Evolutionary conservation across 805 yeast species (phyloP).

Genomic region (Lipomyces chichibuensis): DNA sequence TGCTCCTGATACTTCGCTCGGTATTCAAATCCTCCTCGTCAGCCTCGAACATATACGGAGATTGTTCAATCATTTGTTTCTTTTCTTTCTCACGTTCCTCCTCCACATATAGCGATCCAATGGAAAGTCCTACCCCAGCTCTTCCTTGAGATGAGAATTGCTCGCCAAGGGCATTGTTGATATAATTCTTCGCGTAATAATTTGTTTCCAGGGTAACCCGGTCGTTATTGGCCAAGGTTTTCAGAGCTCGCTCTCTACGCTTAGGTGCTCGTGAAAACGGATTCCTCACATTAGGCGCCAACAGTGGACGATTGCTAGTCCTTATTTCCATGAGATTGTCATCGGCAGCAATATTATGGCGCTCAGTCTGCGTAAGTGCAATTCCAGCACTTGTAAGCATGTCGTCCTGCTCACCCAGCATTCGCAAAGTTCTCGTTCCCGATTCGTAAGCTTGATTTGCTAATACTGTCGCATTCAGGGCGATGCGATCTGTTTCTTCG

Average conservation of each 20-base stretch:
- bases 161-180: background rate
- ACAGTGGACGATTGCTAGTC: conserved; percentile 8
- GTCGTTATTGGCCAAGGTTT: background rate
- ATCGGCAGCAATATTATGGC: background rate
- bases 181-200: background rate
- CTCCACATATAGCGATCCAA: background rate
- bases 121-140: background rate
- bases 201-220: background rate
- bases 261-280: conserved; percentile 1
- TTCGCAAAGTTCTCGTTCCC: conserved; percentile 6
- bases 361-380: conserved; percentile 2
- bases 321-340: background rate
- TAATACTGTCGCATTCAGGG: background rate
- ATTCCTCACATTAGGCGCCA: conserved; percentile 9
- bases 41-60: conserved; percentile 77
- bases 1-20: conserved; percentile 83
- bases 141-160: background rate
- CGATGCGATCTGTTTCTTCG: conserved; percentile 1
- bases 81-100: conserved; percentile 42
- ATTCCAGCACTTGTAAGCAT: background rate
- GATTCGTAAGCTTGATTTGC: conserved; percentile 11
- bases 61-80: conserved; percentile 57
- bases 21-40: conserved; percentile 92
- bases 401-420: conserved; percentile 8
- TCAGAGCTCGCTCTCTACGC: background rate